Evolutionary conservation across 2,329 filamentous ascomycete species (phyloP).

Genomic region (Amauroascus verrucosus): DNA sequence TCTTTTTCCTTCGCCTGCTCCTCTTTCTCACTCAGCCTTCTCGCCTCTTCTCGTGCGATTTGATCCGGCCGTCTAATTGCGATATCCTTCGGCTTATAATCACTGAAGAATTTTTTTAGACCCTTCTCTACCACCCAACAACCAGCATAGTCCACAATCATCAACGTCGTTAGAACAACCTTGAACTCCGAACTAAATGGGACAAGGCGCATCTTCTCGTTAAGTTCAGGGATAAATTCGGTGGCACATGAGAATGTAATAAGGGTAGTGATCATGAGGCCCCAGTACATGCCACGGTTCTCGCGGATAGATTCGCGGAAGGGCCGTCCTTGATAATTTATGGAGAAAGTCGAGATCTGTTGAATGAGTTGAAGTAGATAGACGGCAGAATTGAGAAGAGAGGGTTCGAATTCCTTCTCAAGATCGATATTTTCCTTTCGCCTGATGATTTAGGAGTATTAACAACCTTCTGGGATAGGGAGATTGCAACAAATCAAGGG

Average conservation of each 20-base stretch:
- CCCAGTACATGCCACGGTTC: slow-evolving; percentile 97
- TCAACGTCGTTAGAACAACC: slow-evolving; percentile 66
- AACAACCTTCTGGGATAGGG: background rate
- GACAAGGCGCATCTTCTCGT: slow-evolving; percentile 83
- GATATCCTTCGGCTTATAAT: slow-evolving; percentile 90
- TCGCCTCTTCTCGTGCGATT: slow-evolving; percentile 60
- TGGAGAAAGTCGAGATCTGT: slow-evolving; percentile 96
- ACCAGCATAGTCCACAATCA: slow-evolving; percentile 76
- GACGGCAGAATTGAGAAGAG: slow-evolving; percentile 88
- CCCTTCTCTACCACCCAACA: slow-evolving; percentile 83
- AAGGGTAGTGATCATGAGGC: slow-evolving; percentile 76
- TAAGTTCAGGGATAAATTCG: slow-evolving; percentile 91
- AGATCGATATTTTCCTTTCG: slow-evolving; percentile 63
- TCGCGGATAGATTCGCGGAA: slow-evolving; percentile 94
- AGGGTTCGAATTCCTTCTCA: slow-evolving; percentile 88
- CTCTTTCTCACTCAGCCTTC: slow-evolving; percentile 52
- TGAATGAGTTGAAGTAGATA: slow-evolving; percentile 97
- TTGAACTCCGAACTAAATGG: slow-evolving; percentile 87
- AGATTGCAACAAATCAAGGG: background rate
- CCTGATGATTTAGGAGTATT: slow-evolving; percentile 22
- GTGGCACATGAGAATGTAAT: slow-evolving; percentile 92
- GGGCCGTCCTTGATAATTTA: slow-evolving; percentile 97
- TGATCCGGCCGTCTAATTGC: slow-evolving; percentile 79
- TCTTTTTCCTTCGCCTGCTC: slow-evolving; percentile 35
- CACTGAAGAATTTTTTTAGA: slow-evolving; percentile 76